Conservation (phyloP, 1,284 basidiomycete species). For the Naganishia sp. region DNA sequence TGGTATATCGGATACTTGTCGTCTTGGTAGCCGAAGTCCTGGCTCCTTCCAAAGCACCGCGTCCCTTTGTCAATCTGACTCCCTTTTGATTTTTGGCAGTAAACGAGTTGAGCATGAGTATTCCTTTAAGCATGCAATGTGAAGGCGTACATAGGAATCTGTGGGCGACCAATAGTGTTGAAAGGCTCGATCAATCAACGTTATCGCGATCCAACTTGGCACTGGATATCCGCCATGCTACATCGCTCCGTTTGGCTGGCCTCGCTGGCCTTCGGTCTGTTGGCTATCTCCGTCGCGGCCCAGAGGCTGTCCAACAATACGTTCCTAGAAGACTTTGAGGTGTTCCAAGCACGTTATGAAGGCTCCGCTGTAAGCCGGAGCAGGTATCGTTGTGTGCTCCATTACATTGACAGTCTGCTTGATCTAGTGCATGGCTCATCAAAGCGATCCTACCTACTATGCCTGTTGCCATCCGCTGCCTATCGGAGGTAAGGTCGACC, state of each 20-base stretch:
- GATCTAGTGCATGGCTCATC: constrained; percentile 10
- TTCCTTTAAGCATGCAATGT: too few species aligned
- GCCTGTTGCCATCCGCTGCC: constrained; percentile 23
- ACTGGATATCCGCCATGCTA: too few species aligned
- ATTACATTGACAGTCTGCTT: background rate
- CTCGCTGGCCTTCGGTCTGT: background rate
- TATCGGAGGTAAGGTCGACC: background rate
- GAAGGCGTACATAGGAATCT: too few species aligned
- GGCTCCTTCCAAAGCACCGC: too few species aligned
- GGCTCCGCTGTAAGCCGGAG: constrained; percentile 10
- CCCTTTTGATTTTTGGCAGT: too few species aligned
- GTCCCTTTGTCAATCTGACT: too few species aligned
- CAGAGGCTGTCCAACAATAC: constrained; percentile 1
- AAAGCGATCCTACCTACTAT: constrained; percentile 14
- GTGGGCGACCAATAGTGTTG: too few species aligned
- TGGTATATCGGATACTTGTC: background rate
- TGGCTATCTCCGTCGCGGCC: background rate
- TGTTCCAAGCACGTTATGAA: constrained; percentile 19
- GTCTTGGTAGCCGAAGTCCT: too few species aligned
- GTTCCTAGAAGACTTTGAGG: constrained; percentile 17
- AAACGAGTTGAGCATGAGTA: too few species aligned
- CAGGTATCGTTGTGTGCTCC: background rate
- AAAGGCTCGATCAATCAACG: too few species aligned
- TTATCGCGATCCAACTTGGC: too few species aligned
- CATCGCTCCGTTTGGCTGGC: too few species aligned